phyloP scores from a whole-genome alignment of 139 green algal genomes.

The Micromonas pusilla region DNA sequence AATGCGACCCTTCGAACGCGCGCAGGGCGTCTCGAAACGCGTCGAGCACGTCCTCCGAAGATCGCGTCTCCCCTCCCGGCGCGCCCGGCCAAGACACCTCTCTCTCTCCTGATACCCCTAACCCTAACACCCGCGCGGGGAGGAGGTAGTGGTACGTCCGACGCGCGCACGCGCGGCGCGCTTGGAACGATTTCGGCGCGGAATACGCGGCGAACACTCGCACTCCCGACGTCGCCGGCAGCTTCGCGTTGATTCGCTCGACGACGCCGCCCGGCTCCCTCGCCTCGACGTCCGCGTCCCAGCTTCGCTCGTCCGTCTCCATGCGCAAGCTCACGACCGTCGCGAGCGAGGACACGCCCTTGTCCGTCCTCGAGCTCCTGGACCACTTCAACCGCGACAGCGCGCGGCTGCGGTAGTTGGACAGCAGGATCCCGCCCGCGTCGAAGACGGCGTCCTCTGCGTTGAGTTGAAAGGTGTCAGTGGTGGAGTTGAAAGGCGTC shows the following conservation, averaged over 20 bases:
- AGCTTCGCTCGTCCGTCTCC: conserved; percentile 35
- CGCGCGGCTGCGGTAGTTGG: background rate
- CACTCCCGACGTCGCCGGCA: too few relatives aligned
- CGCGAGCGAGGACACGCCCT: conserved; percentile 56
- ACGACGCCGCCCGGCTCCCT: conserved; percentile 39
- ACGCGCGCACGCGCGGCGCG: conserved; percentile 24
- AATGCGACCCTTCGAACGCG: conserved; percentile 41
- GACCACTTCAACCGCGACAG: conserved; percentile 41
- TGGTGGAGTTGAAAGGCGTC: too few relatives aligned
- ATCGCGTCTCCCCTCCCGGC: too few relatives aligned
- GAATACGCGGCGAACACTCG: conserved; percentile 21
- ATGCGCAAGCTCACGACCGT: conserved; percentile 51
- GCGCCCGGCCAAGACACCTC: background rate
- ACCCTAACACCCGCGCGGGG: conserved; percentile 8
- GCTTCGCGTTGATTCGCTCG: conserved; percentile 52
- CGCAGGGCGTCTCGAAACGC: conserved; percentile 34
- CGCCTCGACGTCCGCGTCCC: conserved; percentile 24
- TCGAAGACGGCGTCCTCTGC: conserved; percentile 11
- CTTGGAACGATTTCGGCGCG: conserved; percentile 37
- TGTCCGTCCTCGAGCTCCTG: conserved; percentile 64
- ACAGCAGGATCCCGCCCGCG: conserved; percentile 1
- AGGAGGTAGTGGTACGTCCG: conserved; percentile 45
- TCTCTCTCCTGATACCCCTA: background rate
- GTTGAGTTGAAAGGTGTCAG: too few relatives aligned
- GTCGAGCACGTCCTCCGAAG: conserved; percentile 20